These are phyloP conservation scores for Cyclocybe aegerita DNA, from an alignment of 768 basidiomycete species.

Conservation along the genomic window DNA sequence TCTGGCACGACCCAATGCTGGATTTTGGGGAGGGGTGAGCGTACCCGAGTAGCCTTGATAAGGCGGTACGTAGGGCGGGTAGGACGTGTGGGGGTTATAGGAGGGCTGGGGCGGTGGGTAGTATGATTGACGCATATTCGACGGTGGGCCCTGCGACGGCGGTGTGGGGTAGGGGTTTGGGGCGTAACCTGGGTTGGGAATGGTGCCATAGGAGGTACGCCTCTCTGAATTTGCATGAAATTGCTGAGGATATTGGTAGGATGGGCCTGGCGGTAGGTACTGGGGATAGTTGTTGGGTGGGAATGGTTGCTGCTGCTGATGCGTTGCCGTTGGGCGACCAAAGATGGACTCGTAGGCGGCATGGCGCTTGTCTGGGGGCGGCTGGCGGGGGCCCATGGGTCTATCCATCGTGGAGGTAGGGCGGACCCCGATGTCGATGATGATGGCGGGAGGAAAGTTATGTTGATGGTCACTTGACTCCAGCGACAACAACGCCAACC, in stretches of 20 bases:
- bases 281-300: conserved; percentile 23
- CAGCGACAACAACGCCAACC: too few species aligned
- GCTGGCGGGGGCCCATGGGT: conserved; percentile 55
- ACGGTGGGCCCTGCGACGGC: conserved; percentile 18
- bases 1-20: conserved; percentile 43
- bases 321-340: conserved; percentile 64
- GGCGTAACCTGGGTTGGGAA: conserved; percentile 28
- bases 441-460: conserved; percentile 10
- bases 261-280: conserved; percentile 25
- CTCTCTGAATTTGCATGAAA: conserved; percentile 45
- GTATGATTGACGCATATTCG: conserved; percentile 37
- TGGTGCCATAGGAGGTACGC: conserved; percentile 44
- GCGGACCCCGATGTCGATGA: conserved; percentile 10
- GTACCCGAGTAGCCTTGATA: conserved; percentile 24
- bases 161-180: conserved; percentile 20
- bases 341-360: conserved; percentile 88
- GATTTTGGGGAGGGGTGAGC: conserved; percentile 36
- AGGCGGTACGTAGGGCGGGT: conserved; percentile 27
- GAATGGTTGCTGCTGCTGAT: conserved; percentile 40
- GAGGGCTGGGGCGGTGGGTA: conserved; percentile 30
- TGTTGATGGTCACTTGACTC: background rate
- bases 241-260: conserved; percentile 36
- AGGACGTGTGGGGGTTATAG: conserved; percentile 22
- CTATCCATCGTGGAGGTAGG: conserved; percentile 38
- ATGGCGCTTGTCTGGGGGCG: conserved; percentile 69